These are phyloP conservation scores for Crucibulum laeve DNA, from an alignment of 768 basidiomycete species.

Conservation along the genomic window DNA sequence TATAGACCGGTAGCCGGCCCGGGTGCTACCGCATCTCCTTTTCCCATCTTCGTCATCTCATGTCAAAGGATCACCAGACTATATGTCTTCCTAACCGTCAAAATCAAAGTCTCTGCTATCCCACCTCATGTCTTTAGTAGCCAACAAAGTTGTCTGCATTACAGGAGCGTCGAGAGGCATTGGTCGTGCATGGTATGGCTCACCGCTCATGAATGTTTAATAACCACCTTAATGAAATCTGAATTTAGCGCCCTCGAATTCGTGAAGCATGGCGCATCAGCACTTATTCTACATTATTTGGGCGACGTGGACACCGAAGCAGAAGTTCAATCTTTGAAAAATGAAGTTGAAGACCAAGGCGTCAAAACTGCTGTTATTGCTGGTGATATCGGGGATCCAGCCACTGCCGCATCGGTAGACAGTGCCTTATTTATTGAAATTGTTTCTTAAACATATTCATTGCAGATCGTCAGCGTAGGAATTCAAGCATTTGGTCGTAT, in stretches of 20 bases:
- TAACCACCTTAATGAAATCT: background rate
- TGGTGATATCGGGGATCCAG: conserved; percentile 61
- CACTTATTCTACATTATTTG: conserved; percentile 63
- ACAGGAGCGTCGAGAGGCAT: conserved; percentile 76
- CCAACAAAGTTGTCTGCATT: conserved; percentile 61
- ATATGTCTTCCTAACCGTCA: background rate
- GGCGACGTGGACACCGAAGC: conserved; percentile 51
- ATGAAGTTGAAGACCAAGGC: conserved; percentile 37
- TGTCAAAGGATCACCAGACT: too few species aligned
- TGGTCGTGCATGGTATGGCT: conserved; percentile 53
- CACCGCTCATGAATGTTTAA: background rate
- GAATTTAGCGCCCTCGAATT: conserved; percentile 48
- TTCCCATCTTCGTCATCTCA: too few species aligned
- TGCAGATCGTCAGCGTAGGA: conserved; percentile 58
- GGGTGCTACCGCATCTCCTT: too few species aligned
- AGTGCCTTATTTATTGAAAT: background rate
- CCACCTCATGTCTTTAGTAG: conserved; percentile 34
- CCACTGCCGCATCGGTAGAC: conserved; percentile 51
- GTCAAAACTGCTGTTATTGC: conserved; percentile 43
- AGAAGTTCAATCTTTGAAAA: conserved; percentile 42
- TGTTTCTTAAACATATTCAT: conserved; percentile 1
- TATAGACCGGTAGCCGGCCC: too few species aligned
- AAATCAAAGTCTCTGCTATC: background rate
- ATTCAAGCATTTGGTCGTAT: conserved; percentile 61
- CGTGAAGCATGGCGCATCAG: conserved; percentile 59